Percentiles rank a stretch among this genome's conserved stretches.
These are phyloP conservation scores for Parsonsia alboflavescens DNA, from an alignment of 257 asterid species.

Conservation along the genomic window DNA sequence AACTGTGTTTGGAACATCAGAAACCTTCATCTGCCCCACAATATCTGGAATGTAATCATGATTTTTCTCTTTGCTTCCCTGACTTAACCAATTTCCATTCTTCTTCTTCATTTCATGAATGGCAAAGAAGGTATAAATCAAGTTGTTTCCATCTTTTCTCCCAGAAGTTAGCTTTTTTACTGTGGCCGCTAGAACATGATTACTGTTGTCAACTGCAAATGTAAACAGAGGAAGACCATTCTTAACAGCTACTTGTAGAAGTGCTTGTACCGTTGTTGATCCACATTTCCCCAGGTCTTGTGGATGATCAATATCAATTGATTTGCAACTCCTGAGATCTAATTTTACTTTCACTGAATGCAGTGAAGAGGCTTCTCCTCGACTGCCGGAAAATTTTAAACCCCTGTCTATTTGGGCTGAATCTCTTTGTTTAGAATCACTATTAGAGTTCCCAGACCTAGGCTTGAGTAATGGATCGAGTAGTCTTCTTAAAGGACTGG, in stretches of 20 bases:
- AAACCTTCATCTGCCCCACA: slow-evolving; percentile 69
- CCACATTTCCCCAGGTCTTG: slow-evolving; percentile 27
- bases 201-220: slow-evolving; percentile 61
- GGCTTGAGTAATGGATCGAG: slow-evolving; percentile 70
- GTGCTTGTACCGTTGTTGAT: slow-evolving; percentile 50
- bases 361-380: slow-evolving; percentile 28
- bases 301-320: slow-evolving; percentile 25
- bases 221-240: slow-evolving; percentile 72
- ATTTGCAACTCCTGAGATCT: slow-evolving; percentile 38
- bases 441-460: slow-evolving; percentile 33
- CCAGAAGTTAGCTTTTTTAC: slow-evolving; percentile 36
- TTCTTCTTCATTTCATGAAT: slow-evolving; percentile 53
- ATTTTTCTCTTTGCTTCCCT: slow-evolving; percentile 42
- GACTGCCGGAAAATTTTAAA: slow-evolving; percentile 25
- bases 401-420: slow-evolving; percentile 23
- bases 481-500: slow-evolving; percentile 79
- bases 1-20: slow-evolving; percentile 33
- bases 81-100: slow-evolving; percentile 40
- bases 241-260: slow-evolving; percentile 62
- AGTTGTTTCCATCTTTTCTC: slow-evolving; percentile 28
- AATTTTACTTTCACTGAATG: slow-evolving; percentile 34
- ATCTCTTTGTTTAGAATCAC: slow-evolving; percentile 24
- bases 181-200: slow-evolving; percentile 67
- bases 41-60: slow-evolving; percentile 47
- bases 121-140: slow-evolving; percentile 63